Conservation (phyloP, 106 monocot genomes). For the Apostasia ramifera region DNA sequence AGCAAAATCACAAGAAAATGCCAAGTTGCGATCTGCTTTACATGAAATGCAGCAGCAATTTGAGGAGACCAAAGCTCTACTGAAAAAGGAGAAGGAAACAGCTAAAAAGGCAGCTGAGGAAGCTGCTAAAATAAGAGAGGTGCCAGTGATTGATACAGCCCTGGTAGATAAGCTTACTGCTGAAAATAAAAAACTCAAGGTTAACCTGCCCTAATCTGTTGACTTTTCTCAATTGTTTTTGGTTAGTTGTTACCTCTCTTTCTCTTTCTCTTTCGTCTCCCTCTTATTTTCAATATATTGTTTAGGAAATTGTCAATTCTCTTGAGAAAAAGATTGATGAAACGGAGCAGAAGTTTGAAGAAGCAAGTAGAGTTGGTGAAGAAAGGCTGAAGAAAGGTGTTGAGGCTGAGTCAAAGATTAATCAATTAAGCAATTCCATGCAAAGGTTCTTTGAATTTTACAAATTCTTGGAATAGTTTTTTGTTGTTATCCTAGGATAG, state of each 20-base stretch:
- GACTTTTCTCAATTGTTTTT: neutral
- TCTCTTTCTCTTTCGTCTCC: neutral
- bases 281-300: neutral
- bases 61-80: slow-evolving; percentile 30
- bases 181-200: slow-evolving; percentile 88
- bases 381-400: slow-evolving; percentile 67
- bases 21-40: slow-evolving; percentile 46
- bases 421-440: slow-evolving; percentile 55
- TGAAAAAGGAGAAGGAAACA: slow-evolving; percentile 30
- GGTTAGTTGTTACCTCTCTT: neutral
- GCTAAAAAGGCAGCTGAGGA: slow-evolving; percentile 32
- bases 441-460: slow-evolving; percentile 46
- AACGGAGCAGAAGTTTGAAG: slow-evolving; percentile 86
- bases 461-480: neutral
- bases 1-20: slow-evolving; percentile 67
- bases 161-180: slow-evolving; percentile 51
- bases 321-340: slow-evolving; percentile 84
- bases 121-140: slow-evolving; percentile 31
- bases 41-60: slow-evolving; percentile 30
- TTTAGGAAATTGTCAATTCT: slow-evolving; percentile 65
- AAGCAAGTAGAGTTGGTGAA: slow-evolving; percentile 69
- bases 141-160: slow-evolving; percentile 60
- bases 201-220: neutral
- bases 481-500: neutral
- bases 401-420: slow-evolving; percentile 67